Evolutionary conservation across 176 grass and related monocot genomes (phyloP).

Genomic region (Phyllostachys edulis): DNA sequence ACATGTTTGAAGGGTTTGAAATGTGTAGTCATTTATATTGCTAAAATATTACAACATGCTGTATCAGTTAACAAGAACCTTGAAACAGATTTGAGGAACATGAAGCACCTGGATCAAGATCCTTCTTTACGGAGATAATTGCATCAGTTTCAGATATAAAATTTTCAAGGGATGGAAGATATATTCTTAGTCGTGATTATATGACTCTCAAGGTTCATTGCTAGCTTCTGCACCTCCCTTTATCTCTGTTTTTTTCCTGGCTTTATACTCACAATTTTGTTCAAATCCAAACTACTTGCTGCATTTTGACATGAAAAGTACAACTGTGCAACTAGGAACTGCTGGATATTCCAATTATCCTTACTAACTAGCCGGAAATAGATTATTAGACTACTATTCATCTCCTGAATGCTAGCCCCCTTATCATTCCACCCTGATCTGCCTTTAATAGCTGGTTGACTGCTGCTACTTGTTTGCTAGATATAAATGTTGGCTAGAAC

Average conservation of each 20-base stretch:
- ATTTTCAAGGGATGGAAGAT: constrained; percentile 77
- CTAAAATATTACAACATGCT: background rate
- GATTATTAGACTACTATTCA: background rate
- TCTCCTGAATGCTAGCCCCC: background rate
- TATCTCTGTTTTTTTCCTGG: background rate
- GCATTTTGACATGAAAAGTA: background rate
- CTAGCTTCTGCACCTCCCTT: background rate
- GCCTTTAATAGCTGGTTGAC: constrained; percentile 7
- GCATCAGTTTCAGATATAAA: constrained; percentile 89
- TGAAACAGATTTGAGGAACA: constrained; percentile 82
- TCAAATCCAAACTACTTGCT: background rate
- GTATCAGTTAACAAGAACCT: constrained; percentile 34
- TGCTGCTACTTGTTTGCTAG: constrained; percentile 13
- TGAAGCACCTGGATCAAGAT: constrained; percentile 79
- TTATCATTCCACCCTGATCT: background rate
- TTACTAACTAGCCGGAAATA: constrained; percentile 17
- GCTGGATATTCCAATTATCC: background rate
- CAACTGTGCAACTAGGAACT: background rate
- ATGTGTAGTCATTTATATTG: constrained; percentile 13
- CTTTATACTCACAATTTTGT: background rate
- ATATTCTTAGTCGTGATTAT: constrained; percentile 96
- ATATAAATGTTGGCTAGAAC: background rate
- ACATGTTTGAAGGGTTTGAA: constrained; percentile 3
- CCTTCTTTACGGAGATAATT: constrained; percentile 92
- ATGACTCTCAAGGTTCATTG: constrained; percentile 88